A percentile compares a stretch with the other conserved stretches of the same genome.
These are phyloP conservation scores for Glarea lozoyensis DNA, from an alignment of 495 filamentous ascomycete species.

Conservation along the genomic window DNA sequence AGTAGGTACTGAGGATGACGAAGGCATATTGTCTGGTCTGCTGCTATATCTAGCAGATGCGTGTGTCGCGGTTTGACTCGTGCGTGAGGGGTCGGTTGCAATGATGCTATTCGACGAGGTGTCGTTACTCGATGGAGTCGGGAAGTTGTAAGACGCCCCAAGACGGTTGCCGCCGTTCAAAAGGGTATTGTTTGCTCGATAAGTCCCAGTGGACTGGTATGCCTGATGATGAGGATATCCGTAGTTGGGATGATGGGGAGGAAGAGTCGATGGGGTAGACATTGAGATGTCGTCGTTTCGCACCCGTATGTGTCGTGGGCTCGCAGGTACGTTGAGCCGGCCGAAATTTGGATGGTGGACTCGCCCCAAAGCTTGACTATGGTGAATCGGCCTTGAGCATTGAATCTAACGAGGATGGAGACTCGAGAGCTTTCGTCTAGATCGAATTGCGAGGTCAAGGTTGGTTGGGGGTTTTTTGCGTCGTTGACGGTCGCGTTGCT, in stretches of 20 bases:
- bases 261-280: slow-evolving; percentile 76
- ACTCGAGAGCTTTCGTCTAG: not conserved
- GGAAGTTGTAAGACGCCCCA: slow-evolving; percentile 20
- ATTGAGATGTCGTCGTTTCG: slow-evolving; percentile 34
- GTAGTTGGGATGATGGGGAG: slow-evolving; percentile 57
- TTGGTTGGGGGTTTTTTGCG: not conserved
- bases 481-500: slow-evolving; percentile 14
- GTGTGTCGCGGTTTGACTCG: slow-evolving; percentile 9
- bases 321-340: slow-evolving; percentile 9
- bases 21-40: slow-evolving; percentile 27
- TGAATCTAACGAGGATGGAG: slow-evolving; percentile 4
- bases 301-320: slow-evolving; percentile 14
- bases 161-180: slow-evolving; percentile 20
- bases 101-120: slow-evolving; percentile 12
- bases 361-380: slow-evolving; percentile 6
- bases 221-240: slow-evolving; percentile 57
- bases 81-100: slow-evolving; percentile 16
- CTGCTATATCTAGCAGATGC: slow-evolving; percentile 12
- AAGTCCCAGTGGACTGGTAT: slow-evolving; percentile 39
- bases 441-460: slow-evolving; percentile 1
- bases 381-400: slow-evolving; percentile 7
- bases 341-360: not conserved
- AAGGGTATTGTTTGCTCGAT: slow-evolving; percentile 16
- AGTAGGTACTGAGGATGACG: slow-evolving; percentile 19
- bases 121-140: slow-evolving; percentile 19